Percentiles rank a stretch among this genome's conserved stretches.
Conservation (phyloP, 2,329 filamentous ascomycete species). For the Claviceps pusilla region DNA sequence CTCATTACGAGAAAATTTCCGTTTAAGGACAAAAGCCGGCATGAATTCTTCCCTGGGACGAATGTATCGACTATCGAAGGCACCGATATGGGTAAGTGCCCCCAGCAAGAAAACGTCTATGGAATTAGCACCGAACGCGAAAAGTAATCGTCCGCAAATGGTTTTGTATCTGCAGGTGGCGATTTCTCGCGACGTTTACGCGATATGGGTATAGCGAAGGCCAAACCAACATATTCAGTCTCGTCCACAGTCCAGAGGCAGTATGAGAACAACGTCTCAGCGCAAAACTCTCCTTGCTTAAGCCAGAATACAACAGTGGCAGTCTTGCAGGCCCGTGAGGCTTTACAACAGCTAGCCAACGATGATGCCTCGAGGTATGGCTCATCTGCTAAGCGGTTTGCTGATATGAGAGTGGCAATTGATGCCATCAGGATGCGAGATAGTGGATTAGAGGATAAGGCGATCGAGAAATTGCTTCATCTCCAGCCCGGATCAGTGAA, state of each 20-base stretch:
- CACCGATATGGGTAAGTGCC: neutral
- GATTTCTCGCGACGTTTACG: constrained; percentile 1
- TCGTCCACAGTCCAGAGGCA: neutral
- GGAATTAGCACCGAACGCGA: neutral
- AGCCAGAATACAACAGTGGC: neutral
- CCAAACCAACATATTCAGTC: neutral
- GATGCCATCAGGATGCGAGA: constrained; percentile 2
- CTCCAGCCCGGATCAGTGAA: neutral
- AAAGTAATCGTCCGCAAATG: neutral
- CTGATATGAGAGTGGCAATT: constrained; percentile 2
- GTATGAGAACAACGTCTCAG: neutral
- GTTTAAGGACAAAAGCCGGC: neutral
- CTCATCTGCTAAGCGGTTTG: neutral
- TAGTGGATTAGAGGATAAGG: neutral
- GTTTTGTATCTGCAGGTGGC: neutral
- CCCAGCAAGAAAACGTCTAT: too few relatives aligned
- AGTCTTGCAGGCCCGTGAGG: neutral
- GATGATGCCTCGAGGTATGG: neutral
- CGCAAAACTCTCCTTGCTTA: neutral
- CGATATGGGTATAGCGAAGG: neutral
- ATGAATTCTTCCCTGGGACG: neutral
- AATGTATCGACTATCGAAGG: neutral
- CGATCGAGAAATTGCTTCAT: neutral
- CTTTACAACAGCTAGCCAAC: neutral
- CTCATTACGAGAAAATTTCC: neutral